Evolutionary conservation across 352 stramenopile genomes (phyloP), one percentile per base, ranked within the genome.

Genomic region (Saprolegnia parasitica): DNA sequence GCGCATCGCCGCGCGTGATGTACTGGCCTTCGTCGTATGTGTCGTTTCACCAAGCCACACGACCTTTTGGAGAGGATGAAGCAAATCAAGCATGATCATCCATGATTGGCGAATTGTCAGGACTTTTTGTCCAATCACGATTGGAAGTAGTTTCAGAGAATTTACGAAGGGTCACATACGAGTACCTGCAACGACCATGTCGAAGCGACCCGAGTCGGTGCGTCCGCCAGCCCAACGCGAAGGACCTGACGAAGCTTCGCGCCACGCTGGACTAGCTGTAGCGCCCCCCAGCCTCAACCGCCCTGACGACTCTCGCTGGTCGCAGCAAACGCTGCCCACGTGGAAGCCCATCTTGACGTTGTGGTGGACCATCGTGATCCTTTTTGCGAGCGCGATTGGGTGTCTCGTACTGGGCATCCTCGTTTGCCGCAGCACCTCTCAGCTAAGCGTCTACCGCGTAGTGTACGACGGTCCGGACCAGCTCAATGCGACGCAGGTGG

Each of bases 291-390:
- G 39, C 39, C 39, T 60, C 37, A 90, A 92, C 46, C 78, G 82
- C 1, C 84, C 81, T 0, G 78, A 84, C 54, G 71, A 74, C 18
- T 86, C 80, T 11, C 73, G 76, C 21, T 86, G 78, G 75, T 84
- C 73, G 21, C 84, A 92, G 71, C 82, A 90, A 61, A 87, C 84
- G 23, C 56, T 90, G 39, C 74, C 72, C 29, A 83, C 86, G 80
- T 92, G 84, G 84, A 81, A 89, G 58, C 82, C 82, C 32, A 86
- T 90, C 66, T 77, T 92, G 50, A 90, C 82, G 10, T 76, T 92
- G 29, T 74, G 77, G 23, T 88, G 76, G 81, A 78, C 79, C 10
- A 86, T 90, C 56, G 71, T 60, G 0, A 81, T 87, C 57, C 86
- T 78, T 52, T 77, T 88, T 23, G 52, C 82, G 2, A 62, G 87